Conservation (phyloP, 1,139 yeast species). For the Suhomyces panamericanus region DNA sequence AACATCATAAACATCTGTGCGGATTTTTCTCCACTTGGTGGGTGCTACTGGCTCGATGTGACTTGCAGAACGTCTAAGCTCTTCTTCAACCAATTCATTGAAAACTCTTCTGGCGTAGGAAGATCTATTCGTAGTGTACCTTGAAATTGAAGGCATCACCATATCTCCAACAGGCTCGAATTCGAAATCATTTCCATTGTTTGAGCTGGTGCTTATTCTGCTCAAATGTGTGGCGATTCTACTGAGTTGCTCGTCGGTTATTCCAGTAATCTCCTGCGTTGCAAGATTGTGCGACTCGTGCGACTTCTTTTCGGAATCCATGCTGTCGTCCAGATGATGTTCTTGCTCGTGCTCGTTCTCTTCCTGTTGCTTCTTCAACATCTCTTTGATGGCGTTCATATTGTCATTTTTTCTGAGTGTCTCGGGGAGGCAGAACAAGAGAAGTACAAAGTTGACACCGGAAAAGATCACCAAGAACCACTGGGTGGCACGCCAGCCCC, state of each 20-base stretch:
- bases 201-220: constrained; percentile 10
- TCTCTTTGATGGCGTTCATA: constrained; percentile 47
- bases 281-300: constrained; percentile 14
- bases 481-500: constrained; percentile 91
- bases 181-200: constrained; percentile 15
- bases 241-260: constrained; percentile 18
- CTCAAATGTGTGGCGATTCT: constrained; percentile 23
- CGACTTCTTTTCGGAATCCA: constrained; percentile 9
- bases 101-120: constrained; percentile 32
- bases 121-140: constrained; percentile 38
- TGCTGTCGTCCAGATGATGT: constrained; percentile 21
- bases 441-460: constrained; percentile 50
- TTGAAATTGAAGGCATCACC: constrained; percentile 39
- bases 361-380: constrained; percentile 19
- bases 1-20: constrained; percentile 39
- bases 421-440: constrained; percentile 69
- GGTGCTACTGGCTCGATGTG: neutral
- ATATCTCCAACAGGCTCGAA: constrained; percentile 38
- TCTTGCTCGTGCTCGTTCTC: constrained; percentile 11
- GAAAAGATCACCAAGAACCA: constrained; percentile 78
- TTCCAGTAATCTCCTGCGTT: constrained; percentile 17
- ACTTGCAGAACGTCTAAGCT: constrained; percentile 15
- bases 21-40: constrained; percentile 15
- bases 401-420: constrained; percentile 62
- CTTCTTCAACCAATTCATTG: constrained; percentile 26